Conservation (phyloP, 1,284 basidiomycete species). For the Papiliotrema fonsecae region DNA sequence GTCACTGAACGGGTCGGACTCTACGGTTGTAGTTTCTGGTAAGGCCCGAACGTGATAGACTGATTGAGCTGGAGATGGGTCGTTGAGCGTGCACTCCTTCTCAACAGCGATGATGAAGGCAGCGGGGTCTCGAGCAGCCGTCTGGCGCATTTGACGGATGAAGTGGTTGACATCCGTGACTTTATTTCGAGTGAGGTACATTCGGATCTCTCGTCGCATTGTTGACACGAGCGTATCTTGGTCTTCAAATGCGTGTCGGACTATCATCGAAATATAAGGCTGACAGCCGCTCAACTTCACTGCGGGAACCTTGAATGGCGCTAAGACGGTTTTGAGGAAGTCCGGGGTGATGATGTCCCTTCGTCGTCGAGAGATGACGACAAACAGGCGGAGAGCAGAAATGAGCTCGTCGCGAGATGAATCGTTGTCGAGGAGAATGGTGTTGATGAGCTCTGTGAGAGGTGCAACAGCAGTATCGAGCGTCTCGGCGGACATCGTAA, state of each 20-base stretch:
- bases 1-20: constrained; percentile 53
- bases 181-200: constrained; percentile 67
- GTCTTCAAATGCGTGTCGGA: constrained; percentile 88
- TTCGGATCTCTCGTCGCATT: constrained; percentile 77
- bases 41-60: constrained; percentile 58
- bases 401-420: constrained; percentile 63
- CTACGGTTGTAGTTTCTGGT: constrained; percentile 1
- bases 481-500: not conserved
- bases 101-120: constrained; percentile 71
- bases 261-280: constrained; percentile 76
- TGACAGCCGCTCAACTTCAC: constrained; percentile 57
- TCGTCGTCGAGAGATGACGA: constrained; percentile 75
- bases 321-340: constrained; percentile 63
- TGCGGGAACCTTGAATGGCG: constrained; percentile 53
- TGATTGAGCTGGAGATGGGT: constrained; percentile 59
- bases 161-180: constrained; percentile 68
- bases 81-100: constrained; percentile 65
- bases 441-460: not conserved
- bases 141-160: constrained; percentile 70
- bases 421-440: constrained; percentile 2
- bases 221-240: constrained; percentile 59
- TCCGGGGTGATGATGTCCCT: constrained; percentile 58
- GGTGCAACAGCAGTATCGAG: not conserved
- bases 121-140: constrained; percentile 74
- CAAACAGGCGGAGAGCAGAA: constrained; percentile 70